These are phyloP conservation scores for Lineolata rhizophorae DNA, from an alignment of 495 filamentous ascomycete species.

Conservation along the genomic window DNA sequence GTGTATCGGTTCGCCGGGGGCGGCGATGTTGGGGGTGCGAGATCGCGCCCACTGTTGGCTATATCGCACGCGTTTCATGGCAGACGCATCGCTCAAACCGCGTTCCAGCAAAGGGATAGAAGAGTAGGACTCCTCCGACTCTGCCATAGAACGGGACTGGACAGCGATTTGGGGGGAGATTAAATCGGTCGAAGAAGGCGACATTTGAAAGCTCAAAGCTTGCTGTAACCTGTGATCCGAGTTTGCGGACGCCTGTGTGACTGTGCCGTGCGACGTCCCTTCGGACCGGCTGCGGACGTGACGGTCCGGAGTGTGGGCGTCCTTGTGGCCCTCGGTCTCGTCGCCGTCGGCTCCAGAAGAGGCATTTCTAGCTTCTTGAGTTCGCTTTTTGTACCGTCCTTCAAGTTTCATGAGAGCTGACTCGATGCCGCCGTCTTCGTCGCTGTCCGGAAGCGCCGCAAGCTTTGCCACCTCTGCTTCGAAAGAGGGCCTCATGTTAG, in stretches of 20 bases:
- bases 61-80: too few species aligned
- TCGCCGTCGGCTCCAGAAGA: too few species aligned
- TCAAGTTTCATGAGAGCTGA: slow-evolving; percentile 83
- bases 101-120: slow-evolving; percentile 59
- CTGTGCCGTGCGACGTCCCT: background rate
- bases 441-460: slow-evolving; percentile 72
- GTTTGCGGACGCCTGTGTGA: too few species aligned
- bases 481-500: slow-evolving; percentile 64
- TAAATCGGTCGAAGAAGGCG: background rate
- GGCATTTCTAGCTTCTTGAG: too few species aligned
- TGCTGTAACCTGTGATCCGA: background rate
- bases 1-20: background rate
- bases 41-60: too few species aligned
- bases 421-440: slow-evolving; percentile 80
- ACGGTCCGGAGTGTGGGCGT: background rate
- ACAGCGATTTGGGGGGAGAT: slow-evolving; percentile 1
- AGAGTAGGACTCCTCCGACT: slow-evolving; percentile 53
- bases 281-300: background rate
- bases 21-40: background rate
- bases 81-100: slow-evolving; percentile 36
- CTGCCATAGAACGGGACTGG: slow-evolving; percentile 2
- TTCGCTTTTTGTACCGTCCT: slow-evolving; percentile 50
- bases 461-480: slow-evolving; percentile 76
- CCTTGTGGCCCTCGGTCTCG: slow-evolving; percentile 3
- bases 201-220: slow-evolving; percentile 1